Evolutionary conservation across 2,329 filamentous ascomycete species (phyloP), one percentile per base, ranked within the genome.

Genomic region (Chrysoporthe austroafricana): DNA sequence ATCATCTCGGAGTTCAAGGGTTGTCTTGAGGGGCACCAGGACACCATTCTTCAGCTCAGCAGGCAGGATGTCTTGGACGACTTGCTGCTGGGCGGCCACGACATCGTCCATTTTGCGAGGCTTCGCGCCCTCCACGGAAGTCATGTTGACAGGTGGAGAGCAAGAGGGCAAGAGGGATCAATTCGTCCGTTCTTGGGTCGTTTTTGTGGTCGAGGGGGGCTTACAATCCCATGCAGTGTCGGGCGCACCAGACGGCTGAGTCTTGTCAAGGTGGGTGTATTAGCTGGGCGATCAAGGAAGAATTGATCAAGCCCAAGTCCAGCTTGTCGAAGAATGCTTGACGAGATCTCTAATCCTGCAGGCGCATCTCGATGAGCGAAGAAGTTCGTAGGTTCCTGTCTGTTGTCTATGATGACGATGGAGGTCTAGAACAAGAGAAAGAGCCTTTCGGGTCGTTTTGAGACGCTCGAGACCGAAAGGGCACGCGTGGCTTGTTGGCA

Each of bases 11-110:
- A 89, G 82, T 75, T 91, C 89, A 58, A 89, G 83, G 1, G 85
- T 86, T 4, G 89, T 90, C 78, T 90, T 90, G 60, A 91, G 80
- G 42, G 88, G 87, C 56, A 90, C 84, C 58, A 91, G 76, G 43
- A 86, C 83, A 18, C 84, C 84, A 26, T 78, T 77, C 21, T 81
- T 76, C 34, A 81, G 72, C 32, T 82, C 76, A 13, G 69, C 68
- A 16, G 73, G 74, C 48, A 79, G 66, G 42, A 79, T 74, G 46
- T 75, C 73, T 69, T 72, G 73, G 58, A 77, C 74, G 56, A 78
- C 62, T 36, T 73, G 72, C 60, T 78, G 76, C 66, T 78, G 77
- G 44, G 70, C 72, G 59, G 72, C 73, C 64, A 78, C 70, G 58
- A 74, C 68, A 21, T 68, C 66, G 54, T 62, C 66, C 66, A 73